phyloP scores from a whole-genome alignment of 2,329 filamentous ascomycete genomes.

The Sporothrix schenckii region DNA sequence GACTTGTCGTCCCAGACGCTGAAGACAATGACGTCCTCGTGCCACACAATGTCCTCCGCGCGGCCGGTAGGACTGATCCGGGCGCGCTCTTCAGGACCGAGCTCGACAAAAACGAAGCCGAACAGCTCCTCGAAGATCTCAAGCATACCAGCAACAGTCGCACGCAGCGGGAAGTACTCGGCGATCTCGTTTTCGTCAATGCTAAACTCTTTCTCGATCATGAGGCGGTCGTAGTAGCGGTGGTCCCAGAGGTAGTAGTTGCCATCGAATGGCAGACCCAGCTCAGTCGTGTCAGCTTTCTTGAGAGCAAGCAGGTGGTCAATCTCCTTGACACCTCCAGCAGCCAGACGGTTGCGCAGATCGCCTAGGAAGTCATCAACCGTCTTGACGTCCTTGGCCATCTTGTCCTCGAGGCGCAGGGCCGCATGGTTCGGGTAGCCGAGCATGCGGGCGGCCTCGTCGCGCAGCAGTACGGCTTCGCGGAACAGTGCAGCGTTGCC shows the following conservation, averaged over 20 bases:
- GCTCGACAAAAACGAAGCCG: slow-evolving; percentile 75
- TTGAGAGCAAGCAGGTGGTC: slow-evolving; percentile 73
- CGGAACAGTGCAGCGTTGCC: slow-evolving; percentile 73
- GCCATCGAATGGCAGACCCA: slow-evolving; percentile 62
- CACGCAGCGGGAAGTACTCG: slow-evolving; percentile 79
- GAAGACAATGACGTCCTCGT: slow-evolving; percentile 80
- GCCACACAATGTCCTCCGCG: slow-evolving; percentile 75
- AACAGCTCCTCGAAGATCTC: slow-evolving; percentile 83
- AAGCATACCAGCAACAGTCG: slow-evolving; percentile 76
- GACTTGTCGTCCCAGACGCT: slow-evolving; percentile 78
- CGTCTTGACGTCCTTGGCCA: slow-evolving; percentile 75
- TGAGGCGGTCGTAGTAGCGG: slow-evolving; percentile 76
- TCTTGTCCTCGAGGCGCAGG: slow-evolving; percentile 78
- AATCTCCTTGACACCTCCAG: slow-evolving; percentile 72
- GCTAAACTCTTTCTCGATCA: slow-evolving; percentile 78
- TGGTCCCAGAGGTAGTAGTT: slow-evolving; percentile 84
- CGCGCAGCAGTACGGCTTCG: slow-evolving; percentile 72
- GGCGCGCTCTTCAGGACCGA: slow-evolving; percentile 66
- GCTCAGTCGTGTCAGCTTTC: slow-evolving; percentile 66
- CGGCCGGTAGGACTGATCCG: slow-evolving; percentile 67
- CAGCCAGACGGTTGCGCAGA: slow-evolving; percentile 65
- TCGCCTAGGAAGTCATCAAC: slow-evolving; percentile 75
- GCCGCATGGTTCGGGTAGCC: slow-evolving; percentile 77
- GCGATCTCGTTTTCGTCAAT: slow-evolving; percentile 79
- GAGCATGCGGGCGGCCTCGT: slow-evolving; percentile 75